phyloP scores from a whole-genome alignment of 176 grass and related monocot genomes.

The Hordeum vulgare region MorexV3_pseudomolecules_assembly NC_058524.1:361796836-361797335 shows the following conservation, averaged over 20 bases:
- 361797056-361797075: not conserved
- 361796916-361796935: constrained; percentile 76
- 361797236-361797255: not conserved
- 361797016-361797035: constrained; percentile 20
- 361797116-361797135: not conserved
- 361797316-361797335: too few species aligned
- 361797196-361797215: constrained; percentile 1
- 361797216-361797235: not conserved
- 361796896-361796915: constrained; percentile 95
- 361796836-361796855: constrained; percentile 98
- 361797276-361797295: too few species aligned
- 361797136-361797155: not conserved
- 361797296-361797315: too few species aligned
- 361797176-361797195: not conserved
- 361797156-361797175: not conserved
- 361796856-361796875: constrained; percentile 81
- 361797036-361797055: not conserved
- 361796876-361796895: constrained; percentile 96
- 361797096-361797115: not conserved
- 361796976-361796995: constrained; percentile 82
- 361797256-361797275: not conserved
- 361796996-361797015: constrained; percentile 86
- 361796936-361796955: constrained; percentile 99
- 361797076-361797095: not conserved
- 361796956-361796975: constrained; percentile 93